Base-by-base conservation (phyloP, 2,329 filamentous ascomycete species). In the Aspergillus amoenus region DNA sequence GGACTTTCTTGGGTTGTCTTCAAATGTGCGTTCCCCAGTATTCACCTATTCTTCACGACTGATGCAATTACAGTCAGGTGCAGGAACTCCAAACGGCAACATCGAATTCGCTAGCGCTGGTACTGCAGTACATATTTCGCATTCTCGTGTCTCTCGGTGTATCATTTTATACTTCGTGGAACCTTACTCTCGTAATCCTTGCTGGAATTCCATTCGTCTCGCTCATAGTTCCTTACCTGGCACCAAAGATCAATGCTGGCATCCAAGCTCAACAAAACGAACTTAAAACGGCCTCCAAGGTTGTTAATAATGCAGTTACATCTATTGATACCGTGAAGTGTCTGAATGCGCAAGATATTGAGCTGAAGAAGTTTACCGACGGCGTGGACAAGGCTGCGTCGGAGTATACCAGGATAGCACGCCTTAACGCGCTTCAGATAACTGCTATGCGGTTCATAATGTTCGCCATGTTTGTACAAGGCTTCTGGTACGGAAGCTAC, bases 261-360 rank as follows among this genome's bases (percentile, higher is more conserved):
- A 87, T 93, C n/a, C 80, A 84, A 60, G 77, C 77, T 2, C 92
- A 97, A 66, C 87, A 89, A 56, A 73, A 75, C 1, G 82, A 87
- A 55, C 81, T 96, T 0, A 84, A 84, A 2, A 76, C 81, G 47
- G 90, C 91, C 0, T 87, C 91, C 0, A 93, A 91, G 66, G 79
- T 86, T 55, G 83, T 87, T 1, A 86, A 84, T 9, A 88, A 85
- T 11, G 86, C 90, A 0, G 82, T 95, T 9, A 79, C 80, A 1
- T 86, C 85, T 3, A 93, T 97, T 40, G 91, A 96, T 59, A 84
- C 90, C 0, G 91, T 97, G 68, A 97, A 97, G 70, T 88, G 86
- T 52, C 93, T 89, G 75, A 93, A 93, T 64, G 90, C 88, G 0
- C 84, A 91, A 66, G 81, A 82, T 12, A 78, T 86, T 11, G 93